phyloP scores from a whole-genome alignment of 2,329 filamentous ascomycete species.

The Ophiocordyceps robertsii region DNA sequence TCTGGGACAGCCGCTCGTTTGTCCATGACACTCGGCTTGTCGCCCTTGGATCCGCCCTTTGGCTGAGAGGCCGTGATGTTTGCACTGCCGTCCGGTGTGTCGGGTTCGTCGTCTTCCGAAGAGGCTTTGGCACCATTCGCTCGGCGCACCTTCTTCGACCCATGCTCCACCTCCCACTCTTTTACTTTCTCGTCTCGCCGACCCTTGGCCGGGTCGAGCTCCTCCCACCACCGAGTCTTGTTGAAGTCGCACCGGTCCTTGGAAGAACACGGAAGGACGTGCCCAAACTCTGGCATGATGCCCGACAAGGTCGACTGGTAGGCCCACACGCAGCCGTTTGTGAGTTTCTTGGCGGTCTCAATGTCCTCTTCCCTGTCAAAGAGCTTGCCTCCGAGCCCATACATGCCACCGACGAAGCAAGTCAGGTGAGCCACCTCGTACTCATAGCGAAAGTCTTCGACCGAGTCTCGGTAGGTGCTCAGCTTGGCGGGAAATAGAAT shows the following conservation, averaged over 20 bases:
- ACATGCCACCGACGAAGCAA: slow-evolving; percentile 60
- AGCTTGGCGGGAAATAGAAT: slow-evolving; percentile 61
- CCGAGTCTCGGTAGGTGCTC: slow-evolving; percentile 28
- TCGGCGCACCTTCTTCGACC: slow-evolving; percentile 17
- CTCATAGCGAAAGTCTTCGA: slow-evolving; percentile 26
- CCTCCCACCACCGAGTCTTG: slow-evolving; percentile 32
- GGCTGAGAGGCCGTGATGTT: neutral
- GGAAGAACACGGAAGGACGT: slow-evolving; percentile 31
- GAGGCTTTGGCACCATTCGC: neutral
- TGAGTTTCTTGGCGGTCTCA: slow-evolving; percentile 48
- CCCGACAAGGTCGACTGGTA: slow-evolving; percentile 47
- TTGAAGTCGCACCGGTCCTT: slow-evolving; percentile 37
- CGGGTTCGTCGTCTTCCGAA: neutral
- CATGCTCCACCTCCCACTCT: slow-evolving; percentile 30
- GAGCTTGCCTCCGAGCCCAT: slow-evolving; percentile 49
- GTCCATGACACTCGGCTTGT: neutral
- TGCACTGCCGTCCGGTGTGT: neutral
- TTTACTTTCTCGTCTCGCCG: slow-evolving; percentile 28
- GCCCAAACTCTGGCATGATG: slow-evolving; percentile 48
- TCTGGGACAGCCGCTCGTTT: slow-evolving; percentile 8
- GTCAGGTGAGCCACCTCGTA: slow-evolving; percentile 53
- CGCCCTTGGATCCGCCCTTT: neutral
- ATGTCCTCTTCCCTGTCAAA: slow-evolving; percentile 46
- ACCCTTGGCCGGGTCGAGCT: slow-evolving; percentile 30
- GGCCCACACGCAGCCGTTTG: slow-evolving; percentile 58